phyloP scores from a whole-genome alignment of 129 eudicot species.

The Deinandra increscens region DNA sequence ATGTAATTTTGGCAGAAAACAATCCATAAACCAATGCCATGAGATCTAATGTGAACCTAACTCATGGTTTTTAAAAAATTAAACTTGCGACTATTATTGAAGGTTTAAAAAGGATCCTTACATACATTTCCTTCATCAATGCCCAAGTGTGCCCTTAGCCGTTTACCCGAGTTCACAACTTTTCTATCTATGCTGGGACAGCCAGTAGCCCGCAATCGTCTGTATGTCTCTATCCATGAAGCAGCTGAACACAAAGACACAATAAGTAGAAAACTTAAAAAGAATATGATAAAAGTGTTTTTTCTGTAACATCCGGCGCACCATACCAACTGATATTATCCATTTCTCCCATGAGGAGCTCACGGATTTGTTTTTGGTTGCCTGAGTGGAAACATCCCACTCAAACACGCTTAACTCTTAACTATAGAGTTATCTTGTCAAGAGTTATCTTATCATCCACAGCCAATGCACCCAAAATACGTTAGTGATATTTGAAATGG shows the following conservation, averaged over 20 bases:
- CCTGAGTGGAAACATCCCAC: too few species aligned
- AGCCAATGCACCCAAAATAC: too few species aligned
- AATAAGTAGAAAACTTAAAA: not conserved
- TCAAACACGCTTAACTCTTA: too few species aligned
- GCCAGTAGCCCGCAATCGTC: slow-evolving; percentile 62
- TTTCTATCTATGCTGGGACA: slow-evolving; percentile 77
- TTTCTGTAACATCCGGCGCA: not conserved
- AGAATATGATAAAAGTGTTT: not conserved
- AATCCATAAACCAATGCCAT: slow-evolving; percentile 9
- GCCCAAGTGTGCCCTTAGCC: slow-evolving; percentile 62
- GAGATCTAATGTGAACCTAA: not conserved
- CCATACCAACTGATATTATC: too few species aligned
- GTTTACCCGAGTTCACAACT: slow-evolving; percentile 89
- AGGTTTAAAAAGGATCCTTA: not conserved
- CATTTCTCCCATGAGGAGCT: too few species aligned
- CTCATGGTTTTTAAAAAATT: not conserved
- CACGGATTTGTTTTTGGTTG: too few species aligned
- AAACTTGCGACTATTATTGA: not conserved
- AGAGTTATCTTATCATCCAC: too few species aligned
- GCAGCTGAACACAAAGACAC: slow-evolving; percentile 38
- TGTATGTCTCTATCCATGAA: slow-evolving; percentile 50
- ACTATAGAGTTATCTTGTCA: too few species aligned
- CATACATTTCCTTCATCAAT: slow-evolving; percentile 80
- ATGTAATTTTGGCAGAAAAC: not conserved
- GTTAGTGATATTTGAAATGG: too few species aligned